A percentile compares a stretch with the other conserved stretches of the same genome.
Evolutionary conservation across 2,329 filamentous ascomycete genomes (phyloP).

Genomic region (Botrytis aclada): DNA sequence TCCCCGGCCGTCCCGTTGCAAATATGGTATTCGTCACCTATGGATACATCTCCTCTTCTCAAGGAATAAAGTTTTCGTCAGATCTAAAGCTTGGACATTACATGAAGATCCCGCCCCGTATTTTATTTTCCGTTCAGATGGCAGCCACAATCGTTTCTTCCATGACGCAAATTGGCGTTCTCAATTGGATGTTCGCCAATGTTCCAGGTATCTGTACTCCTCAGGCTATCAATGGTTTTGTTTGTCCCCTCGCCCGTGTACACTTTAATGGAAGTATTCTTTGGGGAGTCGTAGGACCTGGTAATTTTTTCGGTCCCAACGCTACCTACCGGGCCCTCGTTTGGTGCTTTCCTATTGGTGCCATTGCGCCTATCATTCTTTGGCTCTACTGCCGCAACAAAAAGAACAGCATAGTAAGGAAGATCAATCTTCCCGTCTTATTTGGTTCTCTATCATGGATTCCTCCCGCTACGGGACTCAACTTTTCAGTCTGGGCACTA

Average conservation of each 20-base stretch:
- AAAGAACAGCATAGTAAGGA: slow-evolving; percentile 63
- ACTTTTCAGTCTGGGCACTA: slow-evolving; percentile 83
- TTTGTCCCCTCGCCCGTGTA: slow-evolving; percentile 80
- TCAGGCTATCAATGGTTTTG: slow-evolving; percentile 80
- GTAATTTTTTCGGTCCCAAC: slow-evolving; percentile 74
- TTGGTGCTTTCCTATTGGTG: slow-evolving; percentile 78
- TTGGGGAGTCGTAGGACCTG: slow-evolving; percentile 83
- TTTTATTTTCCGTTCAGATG: slow-evolving; percentile 75
- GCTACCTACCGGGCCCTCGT: slow-evolving; percentile 74
- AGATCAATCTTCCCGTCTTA: slow-evolving; percentile 77
- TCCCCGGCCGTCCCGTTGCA: slow-evolving; percentile 80
- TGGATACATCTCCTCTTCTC: slow-evolving; percentile 83
- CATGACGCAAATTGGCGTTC: slow-evolving; percentile 75
- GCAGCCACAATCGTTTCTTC: slow-evolving; percentile 73
- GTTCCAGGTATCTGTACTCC: slow-evolving; percentile 76
- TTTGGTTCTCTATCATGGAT: slow-evolving; percentile 85
- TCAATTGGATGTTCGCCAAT: slow-evolving; percentile 87
- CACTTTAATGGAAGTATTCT: slow-evolving; percentile 89
- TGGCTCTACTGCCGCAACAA: slow-evolving; percentile 66
- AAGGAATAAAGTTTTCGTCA: slow-evolving; percentile 84
- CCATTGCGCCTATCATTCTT: slow-evolving; percentile 68
- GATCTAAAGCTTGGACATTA: slow-evolving; percentile 86
- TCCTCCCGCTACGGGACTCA: slow-evolving; percentile 79
- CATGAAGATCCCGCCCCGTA: slow-evolving; percentile 81
- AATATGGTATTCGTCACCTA: slow-evolving; percentile 95